phyloP scores from a whole-genome alignment of 1,284 basidiomycete genomes.

The Cryptococcus sp. region DNA sequence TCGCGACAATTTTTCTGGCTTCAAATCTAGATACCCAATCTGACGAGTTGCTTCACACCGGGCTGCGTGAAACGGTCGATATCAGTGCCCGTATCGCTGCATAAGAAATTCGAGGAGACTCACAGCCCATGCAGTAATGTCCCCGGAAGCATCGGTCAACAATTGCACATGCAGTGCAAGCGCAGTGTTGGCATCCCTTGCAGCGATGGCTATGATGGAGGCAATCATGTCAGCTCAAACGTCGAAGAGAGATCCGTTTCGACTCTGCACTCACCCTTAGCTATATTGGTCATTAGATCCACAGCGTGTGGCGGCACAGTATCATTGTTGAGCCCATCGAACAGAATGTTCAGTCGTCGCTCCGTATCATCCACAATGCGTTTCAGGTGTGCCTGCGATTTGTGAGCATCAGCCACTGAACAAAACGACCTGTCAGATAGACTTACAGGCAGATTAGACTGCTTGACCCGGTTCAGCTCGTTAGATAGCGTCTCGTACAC shows the following conservation, averaged over 20 bases:
- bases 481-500: slow-evolving; percentile 68
- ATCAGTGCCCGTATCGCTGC: slow-evolving; percentile 4
- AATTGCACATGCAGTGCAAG: slow-evolving; percentile 77
- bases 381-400: slow-evolving; percentile 70
- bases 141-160: slow-evolving; percentile 72
- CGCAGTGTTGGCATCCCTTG: slow-evolving; percentile 68
- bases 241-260: background rate
- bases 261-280: slow-evolving; percentile 61
- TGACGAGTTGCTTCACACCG: slow-evolving; percentile 72
- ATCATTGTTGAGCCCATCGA: slow-evolving; percentile 90
- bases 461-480: slow-evolving; percentile 67
- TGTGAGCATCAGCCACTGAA: background rate
- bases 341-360: slow-evolving; percentile 79
- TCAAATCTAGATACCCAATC: slow-evolving; percentile 26
- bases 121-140: slow-evolving; percentile 80
- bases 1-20: no score
- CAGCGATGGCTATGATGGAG: slow-evolving; percentile 64
- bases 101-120: slow-evolving; percentile 19
- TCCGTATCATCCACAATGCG: slow-evolving; percentile 86
- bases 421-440: background rate
- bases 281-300: slow-evolving; percentile 67
- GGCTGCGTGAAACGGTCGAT: slow-evolving; percentile 49
- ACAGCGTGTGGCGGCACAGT: slow-evolving; percentile 72
- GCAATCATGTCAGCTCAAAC: background rate
- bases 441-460: slow-evolving; percentile 66